Evolutionary conservation across 805 yeast genomes (phyloP).

Genomic region (Pichia membranifaciens): DNA sequence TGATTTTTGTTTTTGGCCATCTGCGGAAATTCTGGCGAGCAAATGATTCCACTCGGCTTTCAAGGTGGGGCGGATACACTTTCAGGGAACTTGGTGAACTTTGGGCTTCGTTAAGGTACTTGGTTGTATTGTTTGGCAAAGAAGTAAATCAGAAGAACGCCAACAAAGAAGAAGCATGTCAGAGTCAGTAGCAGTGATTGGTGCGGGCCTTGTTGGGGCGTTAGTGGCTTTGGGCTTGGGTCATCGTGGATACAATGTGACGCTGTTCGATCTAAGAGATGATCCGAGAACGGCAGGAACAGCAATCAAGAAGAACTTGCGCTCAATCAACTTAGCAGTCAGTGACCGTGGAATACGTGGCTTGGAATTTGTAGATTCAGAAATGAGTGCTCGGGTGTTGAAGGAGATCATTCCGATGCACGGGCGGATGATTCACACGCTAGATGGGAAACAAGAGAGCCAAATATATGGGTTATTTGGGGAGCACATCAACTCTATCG

Average conservation of each 20-base stretch:
- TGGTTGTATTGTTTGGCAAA: no score
- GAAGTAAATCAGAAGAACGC: no score
- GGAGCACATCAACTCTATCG: constrained; percentile 80
- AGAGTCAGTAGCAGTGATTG: constrained; percentile 55
- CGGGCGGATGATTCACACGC: constrained; percentile 85
- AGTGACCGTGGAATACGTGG: constrained; percentile 78
- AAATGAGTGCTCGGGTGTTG: constrained; percentile 51
- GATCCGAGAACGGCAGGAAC: constrained; percentile 48
- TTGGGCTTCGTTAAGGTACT: no score
- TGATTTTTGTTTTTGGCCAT: no score
- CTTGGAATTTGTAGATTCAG: constrained; percentile 52
- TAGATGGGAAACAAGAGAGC: constrained; percentile 53
- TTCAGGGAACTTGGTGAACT: no score
- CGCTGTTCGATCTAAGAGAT: constrained; percentile 61
- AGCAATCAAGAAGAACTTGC: constrained; percentile 26
- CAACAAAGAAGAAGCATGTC: constrained; percentile 15
- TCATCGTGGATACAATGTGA: constrained; percentile 64
- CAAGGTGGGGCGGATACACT: no score
- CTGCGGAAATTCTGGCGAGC: no score
- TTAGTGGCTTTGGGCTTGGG: constrained; percentile 77
- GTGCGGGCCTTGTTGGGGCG: constrained; percentile 90
- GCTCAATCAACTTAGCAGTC: constrained; percentile 86
- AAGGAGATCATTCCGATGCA: constrained; percentile 72
- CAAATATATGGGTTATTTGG: constrained; percentile 79
- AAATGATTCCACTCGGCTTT: no score